Evolutionary conservation across 2,329 filamentous ascomycete genomes (phyloP), one percentile per base, ranked within the genome.

Genomic region (Pyrenophora tritici-repentis): DNA sequence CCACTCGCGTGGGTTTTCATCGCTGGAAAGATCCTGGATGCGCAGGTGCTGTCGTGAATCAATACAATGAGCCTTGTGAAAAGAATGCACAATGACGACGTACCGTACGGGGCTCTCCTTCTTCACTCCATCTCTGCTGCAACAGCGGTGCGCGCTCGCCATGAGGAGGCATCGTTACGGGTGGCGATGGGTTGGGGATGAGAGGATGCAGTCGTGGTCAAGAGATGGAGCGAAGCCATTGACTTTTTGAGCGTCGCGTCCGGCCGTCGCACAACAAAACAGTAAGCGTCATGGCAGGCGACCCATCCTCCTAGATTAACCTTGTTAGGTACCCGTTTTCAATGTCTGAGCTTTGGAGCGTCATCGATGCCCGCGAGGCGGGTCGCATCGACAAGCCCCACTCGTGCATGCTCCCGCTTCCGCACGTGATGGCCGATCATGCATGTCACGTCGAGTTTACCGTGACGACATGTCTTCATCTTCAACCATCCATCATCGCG

Each of bases 1-100:
- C 80, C 79, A 81, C 65, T 75, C 69, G 55, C 77, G 66, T 14
- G 79, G 79, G 54, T 81, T 77, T 17, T 74, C 74, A 5, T 70
- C 58, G 55, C 77, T 76, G 38, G 65, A 50, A 68, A 66, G 44
- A 52, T 64, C 65, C 54, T 53, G 46, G 16, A 69, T 62, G 6
- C 56, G 58, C 31, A 68, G 54, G 32, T 58, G 48, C 53, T 56
- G 14, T 39, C 69, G 47, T 9, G 64, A 35, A 22, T 67, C 50
- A 47, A 39, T 13, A 29, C 34, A 35, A 13, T 20, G n/a, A n/a
- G 17, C 2, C 2, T 18, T 32, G 2, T 4, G 14, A 36, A 6
- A 16, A 4, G 8, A 17, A 22, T n/a, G 42, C 63, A 38, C 13
- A 20, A 37, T 9, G 12, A 9, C 8, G 40, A 55, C 56, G 29